Conservation (phyloP, 1,284 basidiomycete species). For the Meripilus lineatus region DNA sequence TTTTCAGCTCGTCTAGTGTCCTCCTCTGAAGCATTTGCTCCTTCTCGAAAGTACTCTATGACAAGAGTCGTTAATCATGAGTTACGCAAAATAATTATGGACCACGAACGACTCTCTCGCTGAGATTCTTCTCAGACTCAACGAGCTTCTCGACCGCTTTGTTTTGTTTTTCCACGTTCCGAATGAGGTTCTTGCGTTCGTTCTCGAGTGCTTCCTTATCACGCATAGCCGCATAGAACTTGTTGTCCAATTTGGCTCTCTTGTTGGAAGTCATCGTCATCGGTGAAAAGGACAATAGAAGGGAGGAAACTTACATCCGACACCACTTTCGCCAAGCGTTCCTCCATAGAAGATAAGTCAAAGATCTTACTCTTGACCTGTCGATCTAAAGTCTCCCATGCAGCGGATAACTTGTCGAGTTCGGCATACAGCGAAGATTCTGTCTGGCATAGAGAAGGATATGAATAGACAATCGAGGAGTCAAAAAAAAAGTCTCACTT, state of each 20-base stretch:
- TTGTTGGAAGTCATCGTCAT: slow-evolving; percentile 21
- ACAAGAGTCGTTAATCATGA: background rate
- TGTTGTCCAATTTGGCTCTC: slow-evolving; percentile 94
- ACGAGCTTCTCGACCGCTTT: slow-evolving; percentile 69
- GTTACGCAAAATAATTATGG: background rate
- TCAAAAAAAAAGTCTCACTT: slow-evolving; percentile 32
- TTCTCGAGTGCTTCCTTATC: slow-evolving; percentile 80
- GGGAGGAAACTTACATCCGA: slow-evolving; percentile 51
- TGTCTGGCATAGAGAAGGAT: slow-evolving; percentile 37
- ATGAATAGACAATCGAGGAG: background rate
- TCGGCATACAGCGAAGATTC: slow-evolving; percentile 82
- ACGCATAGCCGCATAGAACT: slow-evolving; percentile 89
- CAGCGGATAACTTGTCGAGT: slow-evolving; percentile 80
- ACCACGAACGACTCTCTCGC: slow-evolving; percentile 11
- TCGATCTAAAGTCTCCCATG: slow-evolving; percentile 85
- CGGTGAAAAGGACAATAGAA: slow-evolving; percentile 2
- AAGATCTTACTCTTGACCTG: slow-evolving; percentile 84
- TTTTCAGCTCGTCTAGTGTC: background rate
- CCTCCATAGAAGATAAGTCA: slow-evolving; percentile 75
- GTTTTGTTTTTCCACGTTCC: slow-evolving; percentile 74
- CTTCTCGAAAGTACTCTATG: slow-evolving; percentile 1
- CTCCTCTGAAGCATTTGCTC: background rate
- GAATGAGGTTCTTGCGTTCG: slow-evolving; percentile 67
- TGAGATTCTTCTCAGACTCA: slow-evolving; percentile 54
- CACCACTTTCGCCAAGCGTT: slow-evolving; percentile 58